Percentiles rank a stretch among this genome's conserved stretches.
These are phyloP conservation scores for Phytopythium vexans DNA, from an alignment of 352 stramenopile genomes.

Conservation along the genomic window DNA sequence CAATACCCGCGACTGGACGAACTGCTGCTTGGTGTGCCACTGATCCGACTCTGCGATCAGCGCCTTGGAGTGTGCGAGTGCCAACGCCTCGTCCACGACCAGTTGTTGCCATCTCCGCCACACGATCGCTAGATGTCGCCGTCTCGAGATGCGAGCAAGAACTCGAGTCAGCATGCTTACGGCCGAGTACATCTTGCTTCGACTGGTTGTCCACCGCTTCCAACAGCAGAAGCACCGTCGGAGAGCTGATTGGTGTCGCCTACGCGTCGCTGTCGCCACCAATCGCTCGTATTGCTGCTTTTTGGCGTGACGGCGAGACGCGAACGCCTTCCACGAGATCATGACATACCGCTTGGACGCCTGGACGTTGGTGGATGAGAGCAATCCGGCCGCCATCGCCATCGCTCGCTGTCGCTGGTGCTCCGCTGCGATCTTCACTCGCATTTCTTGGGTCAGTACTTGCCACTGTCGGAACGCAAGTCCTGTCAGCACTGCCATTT, in stretches of 20 bases:
- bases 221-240: constrained; percentile 1
- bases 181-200: neutral
- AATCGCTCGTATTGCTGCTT: neutral
- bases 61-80: too few relatives aligned
- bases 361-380: constrained; percentile 1
- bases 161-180: neutral
- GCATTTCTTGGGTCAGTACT: neutral
- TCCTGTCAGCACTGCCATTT: too few relatives aligned
- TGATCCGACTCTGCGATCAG: too few relatives aligned
- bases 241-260: neutral
- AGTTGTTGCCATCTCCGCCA: too few relatives aligned
- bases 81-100: too few relatives aligned
- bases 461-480: neutral
- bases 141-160: too few relatives aligned
- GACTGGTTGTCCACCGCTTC: constrained; percentile 1
- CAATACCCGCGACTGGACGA: too few relatives aligned
- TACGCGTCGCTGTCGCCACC: neutral
- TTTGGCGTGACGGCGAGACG: neutral
- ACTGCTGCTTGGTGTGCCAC: too few relatives aligned
- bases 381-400: constrained; percentile 1
- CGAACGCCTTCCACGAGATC: constrained; percentile 1
- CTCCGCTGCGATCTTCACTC: neutral
- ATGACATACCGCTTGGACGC: constrained; percentile 2
- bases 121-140: too few relatives aligned
- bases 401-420: constrained; percentile 4